Evolutionary conservation across 73 alveolate genomes (phyloP), one percentile per base, ranked within the genome.

Genomic region (Paramecium caudatum): DNA sequence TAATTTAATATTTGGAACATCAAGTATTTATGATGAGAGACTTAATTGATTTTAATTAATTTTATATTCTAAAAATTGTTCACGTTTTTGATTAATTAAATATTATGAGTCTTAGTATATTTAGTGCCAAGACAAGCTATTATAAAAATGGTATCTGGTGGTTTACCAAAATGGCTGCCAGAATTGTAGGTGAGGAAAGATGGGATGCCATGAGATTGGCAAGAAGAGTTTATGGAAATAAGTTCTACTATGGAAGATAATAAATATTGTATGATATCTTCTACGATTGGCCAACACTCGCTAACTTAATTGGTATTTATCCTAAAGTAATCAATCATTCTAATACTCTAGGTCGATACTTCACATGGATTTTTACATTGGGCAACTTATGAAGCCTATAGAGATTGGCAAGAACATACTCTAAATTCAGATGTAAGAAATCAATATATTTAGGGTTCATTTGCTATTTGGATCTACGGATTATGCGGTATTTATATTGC

Each of bases 91-190:
- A n/a, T n/a, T n/a, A n/a, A n/a, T n/a, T n/a, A n/a, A n/a, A n/a
- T n/a, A 32, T 9, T 33, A 74, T 74, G 88, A 74, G 88, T 74
- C 47, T 74, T 30, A 74, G 68, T 74, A 63, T 86, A 19, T 86
- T 86, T 86, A 39, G 80, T 61, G 90, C 55, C 9, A 86, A 86
- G 55, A 46, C 47, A 15, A 41, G 69, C 45, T 63, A 78, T 48
- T 78, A 86, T 62, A 86, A 86, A 63, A 86, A 86, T 63, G 93
- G 93, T 19, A 46, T 86, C 15, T 86, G 93, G 93, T 86, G 93
- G 93, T 86, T 63, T 39, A 86, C 93, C 41, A 86, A 86, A 32
- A 86, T 86, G 69, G 47, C 68, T 10, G 84, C 82, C 3, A 69
- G 84, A 23, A 81, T 78, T 16, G 74, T 86, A n/a, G 93, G 93